These are phyloP conservation scores for Carex pumila DNA, from an alignment of 176 grass and related monocot genomes.

Conservation along the genomic window DNA sequence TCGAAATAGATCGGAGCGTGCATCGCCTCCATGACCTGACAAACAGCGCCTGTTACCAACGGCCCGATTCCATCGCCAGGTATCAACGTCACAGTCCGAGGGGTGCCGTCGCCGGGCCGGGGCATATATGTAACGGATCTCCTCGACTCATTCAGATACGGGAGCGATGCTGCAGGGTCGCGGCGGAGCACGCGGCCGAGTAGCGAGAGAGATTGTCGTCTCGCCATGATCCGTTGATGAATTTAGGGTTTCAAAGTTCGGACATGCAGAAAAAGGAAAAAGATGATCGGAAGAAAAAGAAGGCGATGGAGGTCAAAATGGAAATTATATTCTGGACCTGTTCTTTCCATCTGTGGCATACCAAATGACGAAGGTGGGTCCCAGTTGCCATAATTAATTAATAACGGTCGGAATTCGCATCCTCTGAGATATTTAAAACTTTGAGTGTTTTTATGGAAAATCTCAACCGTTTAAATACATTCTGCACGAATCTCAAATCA, in stretches of 20 bases:
- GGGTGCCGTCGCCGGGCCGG: slow-evolving; percentile 77
- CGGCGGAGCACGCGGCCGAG: slow-evolving; percentile 42
- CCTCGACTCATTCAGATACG: slow-evolving; percentile 13
- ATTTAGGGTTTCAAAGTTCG: slow-evolving; percentile 47
- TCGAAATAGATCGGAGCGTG: slow-evolving; percentile 86
- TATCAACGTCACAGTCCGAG: slow-evolving; percentile 69
- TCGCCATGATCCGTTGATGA: slow-evolving; percentile 40
- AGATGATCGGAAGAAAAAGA: not conserved
- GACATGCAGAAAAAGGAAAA: not conserved
- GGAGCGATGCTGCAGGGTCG: not conserved
- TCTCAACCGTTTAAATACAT: no score
- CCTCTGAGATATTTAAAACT: no score
- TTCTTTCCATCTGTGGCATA: not conserved
- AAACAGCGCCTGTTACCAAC: slow-evolving; percentile 79
- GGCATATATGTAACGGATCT: slow-evolving; percentile 96
- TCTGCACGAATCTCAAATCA: no score
- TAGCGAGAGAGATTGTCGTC: slow-evolving; percentile 53
- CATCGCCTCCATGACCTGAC: slow-evolving; percentile 93
- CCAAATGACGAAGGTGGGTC: not conserved
- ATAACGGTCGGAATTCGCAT: no score
- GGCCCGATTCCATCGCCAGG: slow-evolving; percentile 89
- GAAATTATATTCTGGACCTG: not conserved
- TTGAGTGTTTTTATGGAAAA: no score
- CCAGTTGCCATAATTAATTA: not conserved
- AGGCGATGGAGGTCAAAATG: not conserved